These are phyloP conservation scores for Talaromyces albobiverticillius DNA, from an alignment of 2,329 filamentous ascomycete genomes.

Conservation along the genomic window DNA sequence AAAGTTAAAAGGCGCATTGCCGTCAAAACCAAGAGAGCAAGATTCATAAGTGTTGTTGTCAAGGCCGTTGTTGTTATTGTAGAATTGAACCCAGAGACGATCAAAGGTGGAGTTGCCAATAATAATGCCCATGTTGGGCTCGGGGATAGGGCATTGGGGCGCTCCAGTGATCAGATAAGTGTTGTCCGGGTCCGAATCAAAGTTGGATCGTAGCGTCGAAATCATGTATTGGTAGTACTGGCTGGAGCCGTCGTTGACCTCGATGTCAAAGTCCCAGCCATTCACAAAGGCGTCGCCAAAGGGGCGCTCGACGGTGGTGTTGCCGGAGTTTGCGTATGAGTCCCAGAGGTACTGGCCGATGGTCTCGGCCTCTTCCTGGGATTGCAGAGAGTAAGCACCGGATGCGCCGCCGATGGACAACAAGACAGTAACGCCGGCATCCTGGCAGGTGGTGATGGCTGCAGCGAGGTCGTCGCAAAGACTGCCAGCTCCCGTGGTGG, in stretches of 20 bases:
- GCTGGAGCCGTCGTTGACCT: slow-evolving; percentile 32
- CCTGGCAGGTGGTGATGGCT: slow-evolving; percentile 44
- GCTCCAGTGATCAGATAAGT: slow-evolving; percentile 52
- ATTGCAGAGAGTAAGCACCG: slow-evolving; percentile 34
- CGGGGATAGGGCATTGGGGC: slow-evolving; percentile 51
- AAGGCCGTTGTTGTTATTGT: slow-evolving; percentile 49
- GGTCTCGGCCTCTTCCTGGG: slow-evolving; percentile 35
- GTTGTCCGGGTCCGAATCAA: slow-evolving; percentile 28
- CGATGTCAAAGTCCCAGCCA: slow-evolving; percentile 54
- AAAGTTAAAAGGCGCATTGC: slow-evolving; percentile 36
- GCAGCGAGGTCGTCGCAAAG: slow-evolving; percentile 37
- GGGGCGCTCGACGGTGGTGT: slow-evolving; percentile 37
- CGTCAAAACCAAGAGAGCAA: slow-evolving; percentile 48
- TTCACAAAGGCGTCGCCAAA: slow-evolving; percentile 49
- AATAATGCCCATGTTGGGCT: slow-evolving; percentile 44
- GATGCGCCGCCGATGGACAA: slow-evolving; percentile 45
- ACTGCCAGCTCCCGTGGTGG: not conserved
- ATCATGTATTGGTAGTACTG: slow-evolving; percentile 42
- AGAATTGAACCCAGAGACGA: slow-evolving; percentile 56
- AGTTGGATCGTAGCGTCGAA: slow-evolving; percentile 44
- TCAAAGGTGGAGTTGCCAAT: slow-evolving; percentile 48
- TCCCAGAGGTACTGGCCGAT: slow-evolving; percentile 43
- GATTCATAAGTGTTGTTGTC: slow-evolving; percentile 50
- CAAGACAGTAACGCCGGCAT: slow-evolving; percentile 44
- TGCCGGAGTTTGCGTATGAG: slow-evolving; percentile 41